Conservation (phyloP, 2,329 filamentous ascomycete species). For the Cercospora citrullina region DNA sequence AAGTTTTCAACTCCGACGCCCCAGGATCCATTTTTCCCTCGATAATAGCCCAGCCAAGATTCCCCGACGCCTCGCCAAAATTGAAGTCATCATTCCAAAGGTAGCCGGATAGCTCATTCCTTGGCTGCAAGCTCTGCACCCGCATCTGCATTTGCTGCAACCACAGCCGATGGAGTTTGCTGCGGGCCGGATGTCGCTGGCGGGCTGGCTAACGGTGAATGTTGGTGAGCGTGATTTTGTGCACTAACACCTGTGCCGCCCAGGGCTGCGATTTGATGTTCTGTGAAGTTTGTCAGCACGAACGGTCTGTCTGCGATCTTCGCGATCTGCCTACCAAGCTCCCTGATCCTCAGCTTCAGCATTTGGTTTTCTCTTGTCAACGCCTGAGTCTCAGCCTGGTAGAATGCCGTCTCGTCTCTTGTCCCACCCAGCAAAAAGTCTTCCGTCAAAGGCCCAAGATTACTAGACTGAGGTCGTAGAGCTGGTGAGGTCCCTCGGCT, state of each 20-base stretch:
- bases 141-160: not conserved
- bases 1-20: not conserved
- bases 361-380: slow-evolving; percentile 79
- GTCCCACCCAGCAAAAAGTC: slow-evolving; percentile 63
- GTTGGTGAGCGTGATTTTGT: slow-evolving; percentile 14
- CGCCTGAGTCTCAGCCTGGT: slow-evolving; percentile 79
- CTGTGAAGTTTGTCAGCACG: not conserved
- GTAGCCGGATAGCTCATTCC: not conserved
- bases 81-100: not conserved
- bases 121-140: not conserved
- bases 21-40: not conserved
- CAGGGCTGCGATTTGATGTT: slow-evolving; percentile 24
- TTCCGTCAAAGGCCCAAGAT: slow-evolving; percentile 44
- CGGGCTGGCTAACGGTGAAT: slow-evolving; percentile 25
- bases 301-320: not conserved
- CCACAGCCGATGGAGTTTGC: not conserved
- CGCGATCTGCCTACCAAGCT: slow-evolving; percentile 47
- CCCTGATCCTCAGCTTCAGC: slow-evolving; percentile 71
- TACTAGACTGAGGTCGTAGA: slow-evolving; percentile 57
- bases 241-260: slow-evolving; percentile 4
- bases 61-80: not conserved
- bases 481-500: slow-evolving; percentile 47
- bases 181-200: slow-evolving; percentile 21
- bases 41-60: not conserved
- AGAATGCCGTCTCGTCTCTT: slow-evolving; percentile 73